Base-by-base conservation (phyloP, 352 stramenopile genomes). In the Phytophthora boehmeriae region DNA sequence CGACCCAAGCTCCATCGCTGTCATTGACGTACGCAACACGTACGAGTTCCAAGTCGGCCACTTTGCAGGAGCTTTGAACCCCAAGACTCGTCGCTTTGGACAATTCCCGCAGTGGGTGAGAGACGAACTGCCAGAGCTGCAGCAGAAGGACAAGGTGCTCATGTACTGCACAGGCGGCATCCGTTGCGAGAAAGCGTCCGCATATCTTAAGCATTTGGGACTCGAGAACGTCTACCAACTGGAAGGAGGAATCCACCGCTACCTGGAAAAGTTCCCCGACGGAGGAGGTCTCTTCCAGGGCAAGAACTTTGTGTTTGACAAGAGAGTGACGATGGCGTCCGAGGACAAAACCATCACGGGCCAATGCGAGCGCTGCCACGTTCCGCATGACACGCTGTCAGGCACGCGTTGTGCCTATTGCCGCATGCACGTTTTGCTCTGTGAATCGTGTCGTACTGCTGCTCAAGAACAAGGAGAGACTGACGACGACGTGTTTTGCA, bases 111-210 rank as follows among this genome's bases (percentile, higher is more conserved):
- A 86, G 13, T 92, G 76, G 78, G 83, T 82, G 42, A 73, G 73
- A 22, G 54, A 74, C 5, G 58, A 89, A 51, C 65, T 95, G 4
- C 75, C 81, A 1, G 61, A 57, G 35, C 58, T 95, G 19, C 68
- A 88, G 56, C 54, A 78, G 49, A 90, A 92, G 48, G 67, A 84
- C 45, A 86, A 86, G 54, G 85, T 95, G 56, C 71, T 95, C 71
- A 93, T 95, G 86, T 95, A 93, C 64, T 95, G 86, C 72, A 95
- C 86, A 0, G 86, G 86, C 28, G 86, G 86, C 56, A 88, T 95
- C 45, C 86, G 86, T 13, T 95, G 86, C 25, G 86, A 95, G 59
- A 95, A 95, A 59, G 86, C 86, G 11, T 91, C 84, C 36, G 83
- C 83, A 32, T 90, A 86, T 62, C 76, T 95, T 20, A 76, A 79